These are phyloP conservation scores for Peniophora sp. DNA, from an alignment of 1,284 basidiomycete genomes.

Conservation along the genomic window DNA sequence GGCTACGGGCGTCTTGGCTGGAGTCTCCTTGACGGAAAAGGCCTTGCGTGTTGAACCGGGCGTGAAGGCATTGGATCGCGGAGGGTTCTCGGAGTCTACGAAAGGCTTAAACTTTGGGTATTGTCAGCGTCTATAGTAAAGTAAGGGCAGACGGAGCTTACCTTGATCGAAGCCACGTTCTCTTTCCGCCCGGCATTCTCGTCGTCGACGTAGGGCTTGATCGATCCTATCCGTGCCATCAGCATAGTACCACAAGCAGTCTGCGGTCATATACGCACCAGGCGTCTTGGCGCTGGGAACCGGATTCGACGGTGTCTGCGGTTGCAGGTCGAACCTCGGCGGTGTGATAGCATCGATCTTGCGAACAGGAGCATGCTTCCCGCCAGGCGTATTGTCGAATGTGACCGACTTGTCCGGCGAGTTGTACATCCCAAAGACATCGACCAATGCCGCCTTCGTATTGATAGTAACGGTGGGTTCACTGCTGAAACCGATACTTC, in stretches of 20 bases:
- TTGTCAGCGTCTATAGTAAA: not conserved
- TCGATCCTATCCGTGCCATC: slow-evolving; percentile 14
- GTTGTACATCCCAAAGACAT: slow-evolving; percentile 92
- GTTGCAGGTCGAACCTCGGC: slow-evolving; percentile 16
- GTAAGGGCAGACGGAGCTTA: slow-evolving; percentile 14
- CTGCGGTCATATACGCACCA: slow-evolving; percentile 20
- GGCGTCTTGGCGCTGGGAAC: slow-evolving; percentile 23
- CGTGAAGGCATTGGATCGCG: slow-evolving; percentile 18
- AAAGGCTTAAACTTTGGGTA: slow-evolving; percentile 21
- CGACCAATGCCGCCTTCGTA: slow-evolving; percentile 86
- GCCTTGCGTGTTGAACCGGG: slow-evolving; percentile 23
- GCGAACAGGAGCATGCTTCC: slow-evolving; percentile 62
- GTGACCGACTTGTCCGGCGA: slow-evolving; percentile 72
- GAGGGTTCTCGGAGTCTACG: slow-evolving; percentile 18
- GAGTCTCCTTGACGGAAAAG: slow-evolving; percentile 27
- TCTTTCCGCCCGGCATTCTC: slow-evolving; percentile 43
- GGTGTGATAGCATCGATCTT: slow-evolving; percentile 44
- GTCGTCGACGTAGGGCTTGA: slow-evolving; percentile 40
- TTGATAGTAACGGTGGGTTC: slow-evolving; percentile 75
- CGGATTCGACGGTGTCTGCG: too few species aligned
- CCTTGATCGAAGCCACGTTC: slow-evolving; percentile 43
- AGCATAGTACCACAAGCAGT: not conserved
- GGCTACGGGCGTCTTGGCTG: slow-evolving; percentile 13
- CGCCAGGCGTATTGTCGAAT: slow-evolving; percentile 38
- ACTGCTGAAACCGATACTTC: slow-evolving; percentile 23